Percentiles rank a stretch among this genome's conserved stretches.
Conservation (phyloP, 202 grass and related monocot species). For the Zizania palustris region DNA sequence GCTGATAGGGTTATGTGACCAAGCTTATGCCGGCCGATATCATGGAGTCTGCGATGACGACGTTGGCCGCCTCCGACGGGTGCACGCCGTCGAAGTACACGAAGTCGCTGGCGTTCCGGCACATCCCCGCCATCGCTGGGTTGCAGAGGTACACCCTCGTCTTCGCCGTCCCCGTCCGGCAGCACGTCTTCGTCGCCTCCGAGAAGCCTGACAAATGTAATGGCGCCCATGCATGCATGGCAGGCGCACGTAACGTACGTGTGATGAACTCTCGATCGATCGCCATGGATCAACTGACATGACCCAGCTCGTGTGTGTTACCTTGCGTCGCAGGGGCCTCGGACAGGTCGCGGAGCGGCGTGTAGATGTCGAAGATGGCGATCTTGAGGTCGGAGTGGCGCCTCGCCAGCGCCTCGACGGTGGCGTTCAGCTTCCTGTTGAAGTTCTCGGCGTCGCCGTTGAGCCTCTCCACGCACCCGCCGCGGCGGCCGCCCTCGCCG, state of each 20-base stretch:
- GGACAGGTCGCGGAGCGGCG: conserved; percentile 52
- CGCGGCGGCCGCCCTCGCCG: conserved; percentile 23
- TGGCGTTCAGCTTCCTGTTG: conserved; percentile 71
- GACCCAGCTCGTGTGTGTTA: neutral
- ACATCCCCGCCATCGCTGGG: conserved; percentile 39
- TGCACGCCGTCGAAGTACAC: conserved; percentile 96
- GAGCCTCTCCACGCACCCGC: conserved; percentile 53
- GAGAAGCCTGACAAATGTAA: conserved; percentile 47
- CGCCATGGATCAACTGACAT: neutral
- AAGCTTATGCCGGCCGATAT: conserved; percentile 43
- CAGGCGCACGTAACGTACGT: neutral
- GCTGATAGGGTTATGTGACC: conserved; percentile 9
- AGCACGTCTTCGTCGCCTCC: conserved; percentile 67
- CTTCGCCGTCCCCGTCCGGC: conserved; percentile 61
- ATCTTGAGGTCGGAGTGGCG: conserved; percentile 53
- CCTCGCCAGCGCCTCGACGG: conserved; percentile 40
- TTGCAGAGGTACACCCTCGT: conserved; percentile 75
- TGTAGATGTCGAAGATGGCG: conserved; percentile 75
- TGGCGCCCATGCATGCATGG: neutral
- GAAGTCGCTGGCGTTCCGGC: conserved; percentile 66
- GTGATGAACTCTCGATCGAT: neutral
- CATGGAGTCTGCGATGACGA: conserved; percentile 62
- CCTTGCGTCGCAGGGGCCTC: conserved; percentile 53
- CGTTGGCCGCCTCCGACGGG: conserved; percentile 80
- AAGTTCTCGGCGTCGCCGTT: conserved; percentile 65